phyloP scores from a whole-genome alignment of 805 yeast genomes.

The Danielia oregonensis region DNA sequence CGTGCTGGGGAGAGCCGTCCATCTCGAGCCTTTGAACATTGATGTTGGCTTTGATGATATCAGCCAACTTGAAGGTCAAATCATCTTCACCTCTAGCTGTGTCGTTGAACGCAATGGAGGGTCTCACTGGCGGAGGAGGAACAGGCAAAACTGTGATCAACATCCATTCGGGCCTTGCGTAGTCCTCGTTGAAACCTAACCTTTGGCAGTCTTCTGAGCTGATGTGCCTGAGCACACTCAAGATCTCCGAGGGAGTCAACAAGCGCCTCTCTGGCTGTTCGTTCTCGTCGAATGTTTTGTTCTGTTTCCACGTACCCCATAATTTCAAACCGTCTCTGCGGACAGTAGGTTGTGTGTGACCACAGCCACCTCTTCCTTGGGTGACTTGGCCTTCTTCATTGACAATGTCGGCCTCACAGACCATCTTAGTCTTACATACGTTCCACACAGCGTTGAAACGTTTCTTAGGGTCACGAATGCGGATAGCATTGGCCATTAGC shows the following conservation, averaged over 20 bases:
- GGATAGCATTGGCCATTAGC: slow-evolving; percentile 81
- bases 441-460: slow-evolving; percentile 97
- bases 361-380: slow-evolving; percentile 92
- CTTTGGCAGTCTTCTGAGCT: slow-evolving; percentile 75
- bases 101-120: slow-evolving; percentile 96
- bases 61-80: slow-evolving; percentile 94
- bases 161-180: slow-evolving; percentile 99
- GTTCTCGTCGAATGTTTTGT: slow-evolving; percentile 74
- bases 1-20: slow-evolving; percentile 99
- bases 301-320: slow-evolving; percentile 98
- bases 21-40: slow-evolving; percentile 96
- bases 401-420: slow-evolving; percentile 85
- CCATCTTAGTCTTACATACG: slow-evolving; percentile 84
- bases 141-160: slow-evolving; percentile 96
- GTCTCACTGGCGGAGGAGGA: slow-evolving; percentile 99
- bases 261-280: slow-evolving; percentile 91
- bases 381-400: slow-evolving; percentile 54
- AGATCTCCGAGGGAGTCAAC: slow-evolving; percentile 82
- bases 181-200: slow-evolving; percentile 91
- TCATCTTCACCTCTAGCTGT: slow-evolving; percentile 99
- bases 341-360: slow-evolving; percentile 91
- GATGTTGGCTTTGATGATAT: slow-evolving; percentile 92
- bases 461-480: slow-evolving; percentile 89
- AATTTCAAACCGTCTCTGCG: slow-evolving; percentile 94
- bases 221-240: slow-evolving; percentile 89